Conservation (phyloP, 495 filamentous ascomycete genomes). For the Penicillium ochrochloron region DNA sequence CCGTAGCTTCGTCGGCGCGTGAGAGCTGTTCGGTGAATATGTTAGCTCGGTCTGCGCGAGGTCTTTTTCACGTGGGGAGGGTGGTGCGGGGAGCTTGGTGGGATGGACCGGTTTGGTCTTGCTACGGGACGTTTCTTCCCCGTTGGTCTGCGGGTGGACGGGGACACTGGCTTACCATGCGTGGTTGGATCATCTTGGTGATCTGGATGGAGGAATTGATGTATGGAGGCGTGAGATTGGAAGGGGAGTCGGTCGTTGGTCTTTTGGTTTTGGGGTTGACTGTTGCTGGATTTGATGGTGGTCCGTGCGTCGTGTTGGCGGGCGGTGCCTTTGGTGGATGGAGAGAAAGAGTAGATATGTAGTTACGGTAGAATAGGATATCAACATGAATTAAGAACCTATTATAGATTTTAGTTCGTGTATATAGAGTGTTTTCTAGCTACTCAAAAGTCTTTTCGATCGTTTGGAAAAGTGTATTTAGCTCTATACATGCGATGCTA, state of each 20-base stretch:
- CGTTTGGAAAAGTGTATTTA: background rate
- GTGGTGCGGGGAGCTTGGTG: conserved; percentile 11
- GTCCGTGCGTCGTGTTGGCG: conserved; percentile 24
- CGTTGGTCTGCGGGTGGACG: background rate
- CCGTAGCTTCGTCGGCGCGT: conserved; percentile 79
- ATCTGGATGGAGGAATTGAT: conserved; percentile 6
- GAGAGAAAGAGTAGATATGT: background rate
- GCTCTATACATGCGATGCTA: background rate
- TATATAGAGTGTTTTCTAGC: background rate
- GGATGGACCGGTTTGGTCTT: background rate
- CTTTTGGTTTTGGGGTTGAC: conserved; percentile 3
- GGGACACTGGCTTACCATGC: conserved; percentile 41
- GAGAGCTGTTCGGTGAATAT: conserved; percentile 65
- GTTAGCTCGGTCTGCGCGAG: conserved; percentile 6
- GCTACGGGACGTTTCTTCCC: background rate
- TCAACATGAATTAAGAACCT: background rate
- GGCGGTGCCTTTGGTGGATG: background rate
- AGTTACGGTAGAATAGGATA: background rate
- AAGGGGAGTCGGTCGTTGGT: background rate
- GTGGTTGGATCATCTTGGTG: conserved; percentile 48
- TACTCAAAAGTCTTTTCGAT: background rate
- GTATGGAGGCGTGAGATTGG: background rate
- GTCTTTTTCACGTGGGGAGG: conserved; percentile 11
- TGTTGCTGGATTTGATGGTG: conserved; percentile 22
- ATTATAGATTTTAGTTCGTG: background rate